Evolutionary conservation across 1,139 yeast genomes (phyloP).

Genomic region (Scheffersomyces cryptocercus): DNA sequence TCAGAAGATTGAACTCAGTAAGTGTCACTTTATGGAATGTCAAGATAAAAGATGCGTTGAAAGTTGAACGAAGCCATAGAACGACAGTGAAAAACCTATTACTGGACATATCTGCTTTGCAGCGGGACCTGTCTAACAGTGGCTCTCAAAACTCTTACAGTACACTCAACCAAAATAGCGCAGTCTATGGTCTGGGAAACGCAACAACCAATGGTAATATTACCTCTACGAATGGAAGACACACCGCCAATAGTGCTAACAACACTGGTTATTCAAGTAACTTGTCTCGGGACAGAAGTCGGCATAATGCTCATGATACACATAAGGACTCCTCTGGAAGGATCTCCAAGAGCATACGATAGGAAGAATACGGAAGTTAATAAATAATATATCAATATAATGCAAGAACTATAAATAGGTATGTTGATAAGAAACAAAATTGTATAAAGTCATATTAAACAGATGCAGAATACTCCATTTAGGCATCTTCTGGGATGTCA

Average conservation of each 20-base stretch:
- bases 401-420: not conserved
- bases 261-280: too few species aligned
- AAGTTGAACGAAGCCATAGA: constrained; percentile 43
- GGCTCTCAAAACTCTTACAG: too few species aligned
- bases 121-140: constrained; percentile 4
- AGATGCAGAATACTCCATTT: constrained; percentile 4
- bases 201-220: too few species aligned
- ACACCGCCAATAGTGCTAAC: too few species aligned
- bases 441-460: constrained; percentile 3
- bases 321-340: not conserved
- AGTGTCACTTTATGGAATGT: constrained; percentile 44
- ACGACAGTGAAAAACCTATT: constrained; percentile 30
- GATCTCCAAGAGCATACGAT: not conserved
- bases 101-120: constrained; percentile 27
- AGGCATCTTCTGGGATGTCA: constrained; percentile 80
- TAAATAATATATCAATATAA: not conserved
- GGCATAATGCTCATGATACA: too few species aligned
- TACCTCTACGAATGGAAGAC: too few species aligned
- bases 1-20: constrained; percentile 39
- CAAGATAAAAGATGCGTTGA: constrained; percentile 38
- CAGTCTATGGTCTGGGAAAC: too few species aligned
- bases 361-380: not conserved
- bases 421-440: constrained; percentile 1
- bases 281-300: too few species aligned
- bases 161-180: too few species aligned